These are phyloP conservation scores for Ustilago curta DNA, from an alignment of 1,284 basidiomycete species.

Conservation along the genomic window DNA sequence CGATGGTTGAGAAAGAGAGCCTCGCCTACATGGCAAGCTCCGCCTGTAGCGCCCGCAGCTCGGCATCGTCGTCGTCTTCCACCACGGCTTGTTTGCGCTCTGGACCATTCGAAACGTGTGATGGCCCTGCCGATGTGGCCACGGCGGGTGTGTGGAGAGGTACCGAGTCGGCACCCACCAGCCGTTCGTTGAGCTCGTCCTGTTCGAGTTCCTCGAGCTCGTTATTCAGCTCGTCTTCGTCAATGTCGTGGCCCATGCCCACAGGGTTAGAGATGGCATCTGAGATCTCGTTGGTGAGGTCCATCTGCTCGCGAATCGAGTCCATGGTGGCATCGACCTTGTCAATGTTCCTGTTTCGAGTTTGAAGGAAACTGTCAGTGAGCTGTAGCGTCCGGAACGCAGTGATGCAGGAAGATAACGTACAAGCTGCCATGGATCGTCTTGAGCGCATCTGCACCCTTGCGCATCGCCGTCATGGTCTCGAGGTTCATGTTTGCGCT, in stretches of 20 bases:
- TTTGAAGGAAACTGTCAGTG: background rate
- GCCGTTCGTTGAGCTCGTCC: slow-evolving; percentile 86
- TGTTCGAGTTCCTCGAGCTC: slow-evolving; percentile 93
- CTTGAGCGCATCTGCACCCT: slow-evolving; percentile 89
- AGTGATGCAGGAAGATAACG: slow-evolving; percentile 7
- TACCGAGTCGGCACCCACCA: slow-evolving; percentile 88
- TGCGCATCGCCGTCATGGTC: slow-evolving; percentile 98
- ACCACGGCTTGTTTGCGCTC: slow-evolving; percentile 73
- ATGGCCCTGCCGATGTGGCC: slow-evolving; percentile 47
- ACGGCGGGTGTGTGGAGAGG: slow-evolving; percentile 80
- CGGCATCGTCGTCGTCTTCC: slow-evolving; percentile 92
- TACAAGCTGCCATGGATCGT: slow-evolving; percentile 86
- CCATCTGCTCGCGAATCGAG: slow-evolving; percentile 89
- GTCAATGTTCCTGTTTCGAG: slow-evolving; percentile 75
- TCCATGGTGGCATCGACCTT: slow-evolving; percentile 94
- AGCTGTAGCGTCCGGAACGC: background rate
- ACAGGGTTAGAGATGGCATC: slow-evolving; percentile 89
- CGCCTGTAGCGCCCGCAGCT: slow-evolving; percentile 91
- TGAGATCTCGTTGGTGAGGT: slow-evolving; percentile 93
- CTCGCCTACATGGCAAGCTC: slow-evolving; percentile 71
- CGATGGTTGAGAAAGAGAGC: background rate
- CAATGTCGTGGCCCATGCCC: slow-evolving; percentile 76
- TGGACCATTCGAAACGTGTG: slow-evolving; percentile 49
- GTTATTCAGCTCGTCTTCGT: slow-evolving; percentile 86
- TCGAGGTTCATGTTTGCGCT: slow-evolving; percentile 98